Percentiles rank a stretch among this genome's conserved stretches.
Conservation (phyloP, 768 basidiomycete genomes). For the Lentinula raphanica region DNA sequence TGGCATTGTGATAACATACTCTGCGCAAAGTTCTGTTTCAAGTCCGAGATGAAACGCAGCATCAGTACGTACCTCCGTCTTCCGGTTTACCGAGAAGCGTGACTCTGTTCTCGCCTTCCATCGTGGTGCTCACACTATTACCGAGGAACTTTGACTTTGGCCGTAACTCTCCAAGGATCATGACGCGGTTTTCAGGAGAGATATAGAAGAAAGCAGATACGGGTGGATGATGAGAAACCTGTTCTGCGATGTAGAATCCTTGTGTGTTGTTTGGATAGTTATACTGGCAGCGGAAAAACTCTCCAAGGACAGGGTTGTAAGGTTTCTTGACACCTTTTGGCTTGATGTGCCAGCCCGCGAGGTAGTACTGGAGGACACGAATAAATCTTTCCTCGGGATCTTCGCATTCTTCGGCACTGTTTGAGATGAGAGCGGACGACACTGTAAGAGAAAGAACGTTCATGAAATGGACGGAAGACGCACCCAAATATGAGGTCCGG, state of each 20-base stretch:
- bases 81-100: slow-evolving; percentile 76
- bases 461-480: slow-evolving; percentile 23
- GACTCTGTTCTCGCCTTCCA: slow-evolving; percentile 95
- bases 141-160: slow-evolving; percentile 97
- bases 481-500: slow-evolving; percentile 95
- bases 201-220: slow-evolving; percentile 95
- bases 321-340: slow-evolving; percentile 99
- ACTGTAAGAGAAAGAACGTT: background rate
- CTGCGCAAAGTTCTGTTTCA: slow-evolving; percentile 31
- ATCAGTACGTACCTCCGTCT: slow-evolving; percentile 66
- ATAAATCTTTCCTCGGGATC: slow-evolving; percentile 90
- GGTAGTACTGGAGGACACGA: slow-evolving; percentile 87
- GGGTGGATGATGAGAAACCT: slow-evolving; percentile 96
- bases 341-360: slow-evolving; percentile 99
- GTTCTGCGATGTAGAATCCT: slow-evolving; percentile 95
- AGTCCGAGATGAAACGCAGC: slow-evolving; percentile 7
- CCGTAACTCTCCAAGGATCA: slow-evolving; percentile 86
- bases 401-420: slow-evolving; percentile 72
- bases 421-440: slow-evolving; percentile 1
- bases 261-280: slow-evolving; percentile 81
- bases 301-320: slow-evolving; percentile 97
- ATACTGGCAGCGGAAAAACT: slow-evolving; percentile 96
- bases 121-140: slow-evolving; percentile 91
- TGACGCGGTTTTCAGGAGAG: slow-evolving; percentile 82
- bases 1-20: slow-evolving; percentile 91